Base-by-base conservation (phyloP, 2,329 filamentous ascomycete species). In the Scedosporium apiospermum region DNA sequence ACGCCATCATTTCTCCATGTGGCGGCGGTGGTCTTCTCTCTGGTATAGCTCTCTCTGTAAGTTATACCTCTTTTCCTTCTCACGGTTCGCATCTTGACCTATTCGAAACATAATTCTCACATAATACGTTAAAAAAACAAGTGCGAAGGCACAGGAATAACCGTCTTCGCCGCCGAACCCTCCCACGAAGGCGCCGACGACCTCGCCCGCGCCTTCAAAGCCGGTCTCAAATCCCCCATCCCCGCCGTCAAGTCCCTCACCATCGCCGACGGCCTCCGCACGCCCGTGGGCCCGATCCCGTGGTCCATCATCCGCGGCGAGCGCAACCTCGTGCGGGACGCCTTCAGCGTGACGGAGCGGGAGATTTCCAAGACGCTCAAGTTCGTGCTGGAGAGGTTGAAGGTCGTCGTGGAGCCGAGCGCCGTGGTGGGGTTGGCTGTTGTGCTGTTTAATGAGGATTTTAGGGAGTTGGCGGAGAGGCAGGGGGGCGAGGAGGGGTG, bases 391-490 rank as follows among this genome's bases (percentile, higher is more conserved):
- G 93, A 98, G 82, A 78, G 93, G 63, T 86, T 95, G 81, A 97
- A 98, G 83, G 77, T 96, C 57, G 86, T 97, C 23, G 86, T 97
- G 12, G 93, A 98, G 80, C 93, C 93, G 23, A 93, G 88, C 74
- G 85, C 89, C 0, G 91, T 88, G 2, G 93, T 97, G n/a, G 85
- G 86, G 1, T 73, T 98, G 64, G 95, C 93, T 0, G 89, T 90
- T 6, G 88, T 87, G 61, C 76, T 98, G 67, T 97, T 85, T 67
- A 89, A 96, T 72, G 90, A 96, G 74, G 90, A 92, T 3, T 97
- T 97, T 65, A 78, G 91, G 63, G 72, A 70, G 12, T 74, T 88
- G 74, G 88, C 93, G 9, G 86, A 91, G 76, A 73, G 70, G 64
- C 89, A 93, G 73, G 89, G 79, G 0, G 89, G 90, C 0, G 80